phyloP scores from a whole-genome alignment of 257 asterid genomes.

The Orobanche coerulescens region DNA sequence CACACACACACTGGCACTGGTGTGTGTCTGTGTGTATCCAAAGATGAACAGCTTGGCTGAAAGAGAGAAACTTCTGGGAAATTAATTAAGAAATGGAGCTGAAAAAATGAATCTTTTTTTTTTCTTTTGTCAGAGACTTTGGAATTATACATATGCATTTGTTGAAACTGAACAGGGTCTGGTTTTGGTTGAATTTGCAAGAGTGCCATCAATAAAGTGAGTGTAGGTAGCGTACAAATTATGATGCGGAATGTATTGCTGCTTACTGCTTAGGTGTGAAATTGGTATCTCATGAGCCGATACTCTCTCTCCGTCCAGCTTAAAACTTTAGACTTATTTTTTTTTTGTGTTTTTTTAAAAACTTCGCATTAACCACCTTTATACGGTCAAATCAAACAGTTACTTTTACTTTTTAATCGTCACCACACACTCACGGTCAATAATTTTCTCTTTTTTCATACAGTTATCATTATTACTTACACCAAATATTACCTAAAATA shows the following conservation, averaged over 20 bases:
- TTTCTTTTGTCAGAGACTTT: conserved; percentile 16
- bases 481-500: too few relatives aligned
- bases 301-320: too few relatives aligned
- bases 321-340: too few relatives aligned
- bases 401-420: too few relatives aligned
- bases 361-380: too few relatives aligned
- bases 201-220: conserved; percentile 13
- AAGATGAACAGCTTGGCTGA: not conserved
- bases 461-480: too few relatives aligned
- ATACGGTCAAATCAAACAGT: too few relatives aligned
- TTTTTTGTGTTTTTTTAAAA: too few relatives aligned
- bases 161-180: not conserved
- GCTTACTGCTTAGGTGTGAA: too few relatives aligned
- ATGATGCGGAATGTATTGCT: conserved; percentile 4
- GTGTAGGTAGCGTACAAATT: conserved; percentile 11
- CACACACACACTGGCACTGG: conserved; percentile 7
- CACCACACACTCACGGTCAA: too few relatives aligned
- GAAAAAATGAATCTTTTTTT: conserved; percentile 29
- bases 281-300: too few relatives aligned
- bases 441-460: too few relatives aligned
- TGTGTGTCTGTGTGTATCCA: not conserved
- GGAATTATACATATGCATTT: conserved; percentile 4
- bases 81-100: conserved; percentile 25
- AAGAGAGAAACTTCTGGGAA: conserved; percentile 36
- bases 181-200: conserved; percentile 18